Base-by-base conservation (phyloP, 371 early-diverging fungal species). In the Mucor irregularis region DNA sequence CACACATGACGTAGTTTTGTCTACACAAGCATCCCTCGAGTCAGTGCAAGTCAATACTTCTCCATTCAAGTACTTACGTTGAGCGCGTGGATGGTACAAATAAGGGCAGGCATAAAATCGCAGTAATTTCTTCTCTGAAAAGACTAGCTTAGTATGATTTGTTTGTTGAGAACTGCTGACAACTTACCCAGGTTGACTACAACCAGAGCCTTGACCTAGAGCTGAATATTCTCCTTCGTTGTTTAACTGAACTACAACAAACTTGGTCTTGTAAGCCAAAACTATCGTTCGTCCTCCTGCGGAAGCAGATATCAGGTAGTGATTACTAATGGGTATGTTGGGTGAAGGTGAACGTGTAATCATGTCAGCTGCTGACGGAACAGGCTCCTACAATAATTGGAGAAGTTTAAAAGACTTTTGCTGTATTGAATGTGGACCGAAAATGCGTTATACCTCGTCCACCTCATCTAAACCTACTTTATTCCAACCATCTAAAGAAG, bases 1-100 rank as follows among this genome's bases (percentile, higher is more conserved):
- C 85, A 45, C 79, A 69, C 62, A 85, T 80, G 14, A 82, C 63
- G 53, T 79, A 85, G 19, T 80, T 72, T 55, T 82, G 79, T 42
- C 85, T 84, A 58, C 0, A 25, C n/a, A 28, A 17, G 19, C 11
- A n/a, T n/a, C n/a, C n/a, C n/a, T n/a, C n/a, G n/a, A n/a, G n/a
- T n/a, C n/a, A n/a, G n/a, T n/a, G n/a, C n/a, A n/a, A n/a, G n/a
- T n/a, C n/a, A n/a, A n/a, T n/a, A n/a, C n/a, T n/a, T n/a, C n/a
- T n/a, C n/a, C n/a, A n/a, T n/a, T n/a, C n/a, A n/a, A 22, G 11
- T 2, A 49, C 60, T 51, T 73, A 81, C 82, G 69, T 84, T 66
- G 71, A 72, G 25, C 75, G 61, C 24, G 79, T 77, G 0, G 81
- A 78, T 4, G 85, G 83, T 0, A 78, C 76, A 68, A 80, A 85